Conservation (phyloP, 768 basidiomycete genomes). For the Daedaleopsis nitida region DNA sequence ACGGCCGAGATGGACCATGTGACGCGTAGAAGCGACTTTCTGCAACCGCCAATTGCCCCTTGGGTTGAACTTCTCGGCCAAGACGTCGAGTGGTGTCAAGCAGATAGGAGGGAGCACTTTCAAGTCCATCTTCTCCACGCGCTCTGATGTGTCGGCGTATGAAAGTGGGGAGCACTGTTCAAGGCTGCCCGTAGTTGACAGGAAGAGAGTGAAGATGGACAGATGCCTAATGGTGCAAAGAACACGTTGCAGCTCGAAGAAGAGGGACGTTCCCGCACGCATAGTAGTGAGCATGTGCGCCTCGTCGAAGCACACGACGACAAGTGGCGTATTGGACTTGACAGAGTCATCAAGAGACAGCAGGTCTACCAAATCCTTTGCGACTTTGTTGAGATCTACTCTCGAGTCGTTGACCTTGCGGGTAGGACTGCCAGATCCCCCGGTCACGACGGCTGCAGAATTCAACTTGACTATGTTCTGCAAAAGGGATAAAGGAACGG, state of each 20-base stretch:
- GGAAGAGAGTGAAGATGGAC: not conserved
- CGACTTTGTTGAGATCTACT: too few species aligned
- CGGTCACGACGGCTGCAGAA: too few species aligned
- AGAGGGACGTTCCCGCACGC: not conserved
- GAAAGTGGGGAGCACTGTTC: conserved; percentile 7
- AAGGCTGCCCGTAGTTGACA: conserved; percentile 26
- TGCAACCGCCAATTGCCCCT: conserved; percentile 10
- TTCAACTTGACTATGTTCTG: too few species aligned
- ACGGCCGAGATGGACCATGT: conserved; percentile 27
- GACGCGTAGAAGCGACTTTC: conserved; percentile 18
- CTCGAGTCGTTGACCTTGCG: too few species aligned
- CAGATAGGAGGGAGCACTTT: conserved; percentile 19
- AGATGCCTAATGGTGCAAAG: not conserved
- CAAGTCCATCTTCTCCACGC: conserved; percentile 10
- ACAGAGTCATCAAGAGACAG: not conserved
- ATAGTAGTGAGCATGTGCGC: not conserved
- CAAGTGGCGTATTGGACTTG: not conserved
- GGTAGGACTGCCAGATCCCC: not conserved
- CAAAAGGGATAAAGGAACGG: too few species aligned
- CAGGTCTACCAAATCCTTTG: not conserved
- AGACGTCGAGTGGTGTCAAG: conserved; percentile 29
- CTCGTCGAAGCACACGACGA: not conserved
- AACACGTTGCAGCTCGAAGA: not conserved
- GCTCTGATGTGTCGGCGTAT: conserved; percentile 6
- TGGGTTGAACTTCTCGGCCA: conserved; percentile 17